A percentile compares a stretch with the other conserved stretches of the same genome.
Evolutionary conservation across 768 basidiomycete genomes (phyloP).

Genomic region (Cystobasidium onofrii): DNA sequence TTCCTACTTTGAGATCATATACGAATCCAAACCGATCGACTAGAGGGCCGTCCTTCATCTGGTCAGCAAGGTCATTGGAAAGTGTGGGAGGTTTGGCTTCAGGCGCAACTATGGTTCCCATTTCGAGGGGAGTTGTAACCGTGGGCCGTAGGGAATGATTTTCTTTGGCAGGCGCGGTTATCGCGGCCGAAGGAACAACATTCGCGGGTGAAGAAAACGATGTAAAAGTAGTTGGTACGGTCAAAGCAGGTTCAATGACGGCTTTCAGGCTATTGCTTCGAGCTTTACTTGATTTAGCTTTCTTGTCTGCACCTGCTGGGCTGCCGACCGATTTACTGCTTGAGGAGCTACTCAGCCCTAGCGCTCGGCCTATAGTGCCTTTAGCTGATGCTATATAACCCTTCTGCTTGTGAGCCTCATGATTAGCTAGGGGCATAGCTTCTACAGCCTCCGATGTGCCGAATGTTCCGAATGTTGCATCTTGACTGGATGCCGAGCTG

Average conservation of each 20-base stretch:
- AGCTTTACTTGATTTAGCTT: constrained; percentile 4
- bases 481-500: background rate
- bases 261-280: constrained; percentile 22
- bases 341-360: constrained; percentile 32
- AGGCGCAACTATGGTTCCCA: constrained; percentile 71
- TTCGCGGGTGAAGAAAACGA: background rate
- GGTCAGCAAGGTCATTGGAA: constrained; percentile 40
- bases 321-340: background rate
- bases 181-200: constrained; percentile 30
- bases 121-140: constrained; percentile 36
- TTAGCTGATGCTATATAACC: constrained; percentile 32
- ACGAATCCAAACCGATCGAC: constrained; percentile 84
- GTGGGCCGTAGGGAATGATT: constrained; percentile 35
- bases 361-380: constrained; percentile 35
- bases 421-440: constrained; percentile 2
- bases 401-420: background rate
- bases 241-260: background rate
- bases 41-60: constrained; percentile 34
- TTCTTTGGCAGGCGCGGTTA: constrained; percentile 20
- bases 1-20: constrained; percentile 76
- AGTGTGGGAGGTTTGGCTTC: constrained; percentile 74
- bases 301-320: background rate
- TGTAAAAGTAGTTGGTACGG: background rate
- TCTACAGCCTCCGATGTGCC: background rate
- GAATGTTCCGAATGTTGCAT: background rate